A percentile compares a stretch with the other conserved stretches of the same genome.
These are phyloP conservation scores for Trichosporon sp. DNA, from an alignment of 1,284 basidiomycete species.

Conservation along the genomic window DNA sequence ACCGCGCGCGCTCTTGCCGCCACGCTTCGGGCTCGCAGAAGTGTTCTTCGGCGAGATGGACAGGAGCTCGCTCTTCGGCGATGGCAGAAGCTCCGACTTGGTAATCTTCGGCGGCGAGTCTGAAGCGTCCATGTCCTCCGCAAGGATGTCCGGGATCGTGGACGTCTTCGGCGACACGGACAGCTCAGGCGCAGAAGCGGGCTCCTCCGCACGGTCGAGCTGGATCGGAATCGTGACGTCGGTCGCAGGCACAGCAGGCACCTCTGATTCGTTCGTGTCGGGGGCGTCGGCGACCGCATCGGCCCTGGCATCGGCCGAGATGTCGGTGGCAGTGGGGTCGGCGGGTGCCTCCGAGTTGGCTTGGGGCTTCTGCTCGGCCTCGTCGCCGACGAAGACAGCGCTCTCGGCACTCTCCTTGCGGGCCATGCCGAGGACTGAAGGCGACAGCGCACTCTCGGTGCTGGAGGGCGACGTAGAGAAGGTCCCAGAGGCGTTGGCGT, in stretches of 20 bases:
- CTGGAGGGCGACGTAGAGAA: neutral
- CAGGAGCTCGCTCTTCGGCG: neutral
- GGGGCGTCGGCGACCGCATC: neutral
- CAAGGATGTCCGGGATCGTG: neutral
- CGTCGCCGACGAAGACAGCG: constrained; percentile 11
- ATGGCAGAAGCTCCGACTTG: neutral
- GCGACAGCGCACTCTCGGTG: neutral
- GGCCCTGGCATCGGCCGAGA: neutral
- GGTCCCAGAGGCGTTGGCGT: neutral
- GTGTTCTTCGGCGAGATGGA: neutral
- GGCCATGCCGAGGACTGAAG: constrained; percentile 16
- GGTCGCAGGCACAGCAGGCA: neutral
- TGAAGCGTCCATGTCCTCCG: neutral
- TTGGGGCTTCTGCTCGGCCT: constrained; percentile 1
- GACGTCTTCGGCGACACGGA: neutral
- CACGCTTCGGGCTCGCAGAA: neutral
- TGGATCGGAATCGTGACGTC: neutral
- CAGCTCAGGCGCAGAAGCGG: neutral
- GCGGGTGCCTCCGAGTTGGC: neutral
- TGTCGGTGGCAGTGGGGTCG: neutral
- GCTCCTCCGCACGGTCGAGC: neutral
- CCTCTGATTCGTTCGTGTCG: neutral
- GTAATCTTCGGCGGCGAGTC: neutral
- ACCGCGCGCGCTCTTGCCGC: neutral
- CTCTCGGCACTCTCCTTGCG: constrained; percentile 22